A percentile compares a stretch with the other conserved stretches of the same genome.
Conservation (phyloP, 1,284 basidiomycete species). For the Irpex rosettiformis region DNA sequence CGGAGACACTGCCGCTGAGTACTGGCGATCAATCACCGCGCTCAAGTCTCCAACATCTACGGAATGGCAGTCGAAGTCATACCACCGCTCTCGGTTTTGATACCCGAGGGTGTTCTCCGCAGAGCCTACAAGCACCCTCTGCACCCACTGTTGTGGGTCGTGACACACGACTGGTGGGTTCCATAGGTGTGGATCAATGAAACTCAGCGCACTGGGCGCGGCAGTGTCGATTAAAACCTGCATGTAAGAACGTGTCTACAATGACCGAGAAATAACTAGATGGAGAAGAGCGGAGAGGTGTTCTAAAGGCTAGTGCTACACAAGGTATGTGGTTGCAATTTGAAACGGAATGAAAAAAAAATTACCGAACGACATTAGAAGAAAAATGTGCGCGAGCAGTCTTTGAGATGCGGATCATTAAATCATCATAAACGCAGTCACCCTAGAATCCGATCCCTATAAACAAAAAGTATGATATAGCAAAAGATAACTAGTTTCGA, state of each 20-base stretch:
- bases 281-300: neutral
- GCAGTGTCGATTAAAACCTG: neutral
- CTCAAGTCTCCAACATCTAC: too few relatives aligned
- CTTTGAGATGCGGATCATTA: neutral
- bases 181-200: neutral
- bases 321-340: neutral
- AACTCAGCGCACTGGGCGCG: neutral
- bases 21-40: too few relatives aligned
- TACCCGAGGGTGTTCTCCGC: neutral
- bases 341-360: neutral
- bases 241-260: neutral
- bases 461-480: neutral
- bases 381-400: neutral
- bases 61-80: neutral
- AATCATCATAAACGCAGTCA: neutral
- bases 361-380: neutral
- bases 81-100: neutral
- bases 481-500: neutral
- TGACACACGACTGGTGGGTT: neutral
- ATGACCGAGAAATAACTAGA: neutral
- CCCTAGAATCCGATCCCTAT: conserved; percentile 7
- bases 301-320: neutral
- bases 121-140: conserved; percentile 1
- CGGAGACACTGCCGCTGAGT: too few relatives aligned
- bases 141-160: neutral